Conservation (phyloP, 441 rosid genomes). For the Gossypium trilobum region DNA sequence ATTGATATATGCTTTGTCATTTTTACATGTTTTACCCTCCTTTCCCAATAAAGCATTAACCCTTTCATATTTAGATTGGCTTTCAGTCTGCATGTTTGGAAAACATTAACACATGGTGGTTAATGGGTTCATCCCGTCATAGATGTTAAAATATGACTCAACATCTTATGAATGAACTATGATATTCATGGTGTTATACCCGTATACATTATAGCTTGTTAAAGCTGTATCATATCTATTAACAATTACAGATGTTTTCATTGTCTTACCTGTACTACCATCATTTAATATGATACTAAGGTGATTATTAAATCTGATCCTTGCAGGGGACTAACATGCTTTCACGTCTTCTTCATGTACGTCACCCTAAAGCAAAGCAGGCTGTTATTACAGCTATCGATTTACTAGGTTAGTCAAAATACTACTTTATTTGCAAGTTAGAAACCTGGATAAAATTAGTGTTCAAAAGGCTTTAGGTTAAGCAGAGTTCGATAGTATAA, state of each 20-base stretch:
- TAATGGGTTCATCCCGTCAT: not conserved
- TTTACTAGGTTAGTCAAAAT: slow-evolving; percentile 61
- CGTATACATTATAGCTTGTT: not conserved
- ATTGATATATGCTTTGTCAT: not conserved
- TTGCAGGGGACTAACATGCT: slow-evolving; percentile 98
- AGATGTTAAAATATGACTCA: not conserved
- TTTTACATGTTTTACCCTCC: slow-evolving; percentile 2
- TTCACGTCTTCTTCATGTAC: slow-evolving; percentile 94
- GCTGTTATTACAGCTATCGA: slow-evolving; percentile 97
- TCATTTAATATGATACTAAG: not conserved
- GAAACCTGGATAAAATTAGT: not conserved
- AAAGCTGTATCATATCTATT: slow-evolving; percentile 13
- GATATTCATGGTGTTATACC: not conserved
- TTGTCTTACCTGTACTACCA: not conserved
- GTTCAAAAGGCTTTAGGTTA: not conserved
- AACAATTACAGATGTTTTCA: not conserved
- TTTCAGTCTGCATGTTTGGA: not conserved
- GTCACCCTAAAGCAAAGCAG: slow-evolving; percentile 86
- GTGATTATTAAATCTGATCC: slow-evolving; percentile 22
- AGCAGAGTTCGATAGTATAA: not conserved
- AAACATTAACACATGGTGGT: not conserved
- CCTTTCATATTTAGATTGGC: not conserved
- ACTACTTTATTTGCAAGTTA: not conserved
- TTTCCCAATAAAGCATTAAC: not conserved
- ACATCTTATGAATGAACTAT: not conserved